A percentile compares a stretch with the other conserved stretches of the same genome.
Evolutionary conservation across 257 asterid genomes (phyloP).

Genomic region (Gentiana macrophylla): DNA sequence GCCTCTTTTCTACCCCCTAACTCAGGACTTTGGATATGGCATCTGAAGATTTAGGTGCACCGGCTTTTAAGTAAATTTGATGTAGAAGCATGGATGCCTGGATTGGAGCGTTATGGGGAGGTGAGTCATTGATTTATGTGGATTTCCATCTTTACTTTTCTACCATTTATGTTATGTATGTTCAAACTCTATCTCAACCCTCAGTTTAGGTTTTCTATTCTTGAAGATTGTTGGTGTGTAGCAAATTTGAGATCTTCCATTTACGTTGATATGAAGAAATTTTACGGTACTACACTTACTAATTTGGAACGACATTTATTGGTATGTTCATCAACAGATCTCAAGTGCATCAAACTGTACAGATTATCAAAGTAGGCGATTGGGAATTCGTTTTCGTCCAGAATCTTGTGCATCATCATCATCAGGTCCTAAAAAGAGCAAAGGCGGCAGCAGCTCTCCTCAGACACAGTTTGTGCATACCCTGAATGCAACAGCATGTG

Average conservation of each 20-base stretch:
- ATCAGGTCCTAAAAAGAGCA: conserved; percentile 52
- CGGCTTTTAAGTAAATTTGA: conserved; percentile 95
- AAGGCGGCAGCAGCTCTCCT: conserved; percentile 47
- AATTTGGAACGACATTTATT: not conserved
- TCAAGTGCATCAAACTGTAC: conserved; percentile 98
- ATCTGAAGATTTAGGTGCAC: conserved; percentile 93
- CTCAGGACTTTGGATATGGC: conserved; percentile 90
- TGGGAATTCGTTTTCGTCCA: conserved; percentile 88
- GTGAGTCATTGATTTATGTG: conserved; percentile 19
- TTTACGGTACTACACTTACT: not conserved
- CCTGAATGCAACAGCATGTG: conserved; percentile 93
- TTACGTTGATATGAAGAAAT: too few species aligned
- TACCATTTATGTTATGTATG: not conserved
- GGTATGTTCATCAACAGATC: conserved; percentile 38
- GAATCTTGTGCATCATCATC: conserved; percentile 27
- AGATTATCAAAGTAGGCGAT: conserved; percentile 88
- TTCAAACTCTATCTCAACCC: not conserved
- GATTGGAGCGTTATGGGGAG: conserved; percentile 93
- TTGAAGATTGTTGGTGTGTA: too few species aligned
- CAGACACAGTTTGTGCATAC: conserved; percentile 85
- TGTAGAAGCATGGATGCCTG: conserved; percentile 99
- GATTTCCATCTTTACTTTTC: not conserved
- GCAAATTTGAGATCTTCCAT: too few species aligned
- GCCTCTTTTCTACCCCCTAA: not conserved
- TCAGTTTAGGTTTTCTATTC: not conserved